phyloP scores from a whole-genome alignment of 495 filamentous ascomycete species.

The Tuber melanosporum region DNA sequence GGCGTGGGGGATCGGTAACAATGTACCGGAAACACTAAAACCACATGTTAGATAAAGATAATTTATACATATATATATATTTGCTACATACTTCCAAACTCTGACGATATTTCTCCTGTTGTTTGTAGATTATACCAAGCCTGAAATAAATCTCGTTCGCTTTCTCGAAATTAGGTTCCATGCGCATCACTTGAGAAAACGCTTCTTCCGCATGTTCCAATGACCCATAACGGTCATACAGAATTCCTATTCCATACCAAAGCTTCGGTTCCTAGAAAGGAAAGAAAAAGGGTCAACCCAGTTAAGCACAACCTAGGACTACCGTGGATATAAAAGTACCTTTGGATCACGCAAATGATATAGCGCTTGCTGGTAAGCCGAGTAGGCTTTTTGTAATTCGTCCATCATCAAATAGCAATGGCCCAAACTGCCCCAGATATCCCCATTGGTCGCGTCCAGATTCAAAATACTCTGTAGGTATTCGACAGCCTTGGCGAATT shows the following conservation, averaged over 20 bases:
- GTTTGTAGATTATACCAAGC: constrained; percentile 97
- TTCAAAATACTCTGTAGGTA: constrained; percentile 88
- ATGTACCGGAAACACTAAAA: constrained; percentile 95
- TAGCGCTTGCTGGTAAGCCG: constrained; percentile 92
- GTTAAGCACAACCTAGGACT: constrained; percentile 14
- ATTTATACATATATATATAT: constrained; percentile 3
- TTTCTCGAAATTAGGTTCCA: constrained; percentile 97
- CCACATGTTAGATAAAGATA: constrained; percentile 37
- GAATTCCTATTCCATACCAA: constrained; percentile 98
- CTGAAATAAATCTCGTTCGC: constrained; percentile 99
- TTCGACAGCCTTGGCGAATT: constrained; percentile 89
- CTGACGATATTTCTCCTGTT: constrained; percentile 87
- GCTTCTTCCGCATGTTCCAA: constrained; percentile 97
- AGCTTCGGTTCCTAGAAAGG: constrained; percentile 86
- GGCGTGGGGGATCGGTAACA: constrained; percentile 82
- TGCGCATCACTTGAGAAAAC: constrained; percentile 97
- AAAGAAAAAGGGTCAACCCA: constrained; percentile 25
- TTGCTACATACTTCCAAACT: constrained; percentile 70
- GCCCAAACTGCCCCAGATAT: constrained; percentile 91
- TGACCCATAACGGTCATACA: constrained; percentile 95
- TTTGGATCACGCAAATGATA: constrained; percentile 93
- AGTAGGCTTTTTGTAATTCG: constrained; percentile 92
- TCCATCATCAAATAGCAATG: constrained; percentile 99
- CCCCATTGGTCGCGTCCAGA: constrained; percentile 78
- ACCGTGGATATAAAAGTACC: constrained; percentile 48